phyloP scores from a whole-genome alignment of 169 alveolate genomes.

The Cryptosporidium ubiquitum region DNA sequence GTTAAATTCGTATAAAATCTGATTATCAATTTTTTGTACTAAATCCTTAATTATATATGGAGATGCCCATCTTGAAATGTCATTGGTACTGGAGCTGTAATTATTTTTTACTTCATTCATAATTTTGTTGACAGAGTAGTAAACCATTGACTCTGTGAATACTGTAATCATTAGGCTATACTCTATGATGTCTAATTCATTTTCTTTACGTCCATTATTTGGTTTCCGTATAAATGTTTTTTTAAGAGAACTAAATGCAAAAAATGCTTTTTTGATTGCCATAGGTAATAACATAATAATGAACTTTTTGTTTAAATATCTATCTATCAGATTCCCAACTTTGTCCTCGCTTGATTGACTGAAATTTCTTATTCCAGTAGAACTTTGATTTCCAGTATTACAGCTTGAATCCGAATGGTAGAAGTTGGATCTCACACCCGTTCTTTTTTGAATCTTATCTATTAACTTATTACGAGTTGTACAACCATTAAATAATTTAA shows the following conservation, averaged over 20 bases:
- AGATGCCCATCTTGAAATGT: slow-evolving; percentile 58
- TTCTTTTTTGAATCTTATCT: slow-evolving; percentile 23
- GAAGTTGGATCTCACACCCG: background rate
- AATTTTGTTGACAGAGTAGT: background rate
- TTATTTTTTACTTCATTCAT: slow-evolving; percentile 9
- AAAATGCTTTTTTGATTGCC: slow-evolving; percentile 13
- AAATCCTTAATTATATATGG: slow-evolving; percentile 28
- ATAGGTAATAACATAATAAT: slow-evolving; percentile 20
- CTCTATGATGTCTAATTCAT: background rate
- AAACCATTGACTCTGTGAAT: slow-evolving; percentile 45
- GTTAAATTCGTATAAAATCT: background rate
- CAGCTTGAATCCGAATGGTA: background rate
- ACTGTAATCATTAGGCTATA: slow-evolving; percentile 17
- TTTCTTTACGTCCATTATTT: background rate
- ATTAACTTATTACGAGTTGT: slow-evolving; percentile 7
- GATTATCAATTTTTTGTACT: background rate
- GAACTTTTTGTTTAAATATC: background rate
- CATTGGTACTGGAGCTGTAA: background rate
- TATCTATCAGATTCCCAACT: slow-evolving; percentile 35
- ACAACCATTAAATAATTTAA: slow-evolving; percentile 12
- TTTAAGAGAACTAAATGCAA: slow-evolving; percentile 18
- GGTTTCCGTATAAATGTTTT: background rate
- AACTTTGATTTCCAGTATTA: background rate
- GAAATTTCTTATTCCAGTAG: slow-evolving; percentile 10
- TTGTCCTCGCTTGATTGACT: background rate